Evolutionary conservation across 2,329 filamentous ascomycete genomes (phyloP), one percentile per base, ranked within the genome.

Genomic region (Alternaria atra): DNA sequence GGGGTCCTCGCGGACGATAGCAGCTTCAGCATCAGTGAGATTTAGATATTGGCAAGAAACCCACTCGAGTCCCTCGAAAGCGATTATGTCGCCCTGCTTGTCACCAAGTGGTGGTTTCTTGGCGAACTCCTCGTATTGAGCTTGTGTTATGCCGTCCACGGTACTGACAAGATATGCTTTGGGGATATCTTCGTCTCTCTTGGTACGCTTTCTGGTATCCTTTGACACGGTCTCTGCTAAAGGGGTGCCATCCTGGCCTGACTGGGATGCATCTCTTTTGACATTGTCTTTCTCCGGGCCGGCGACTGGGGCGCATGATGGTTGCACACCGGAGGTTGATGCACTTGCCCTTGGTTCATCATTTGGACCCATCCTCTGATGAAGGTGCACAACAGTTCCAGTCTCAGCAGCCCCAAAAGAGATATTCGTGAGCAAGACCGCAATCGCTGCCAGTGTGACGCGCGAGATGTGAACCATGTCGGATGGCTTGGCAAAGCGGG

Each of bases 401-500:
- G n/a, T 27, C 9, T 17, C 20, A 51, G 32, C 13, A 1, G 34
- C 9, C 10, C 13, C 15, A 17, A 35, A 7, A 35, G 47, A 37
- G 13, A 27, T 25, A 12, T 51, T 13, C 27, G 32, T 37, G 0
- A 51, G 32, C 23, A 51, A 37, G 34, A 17, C 32, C 15, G 20
- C 32, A n/a, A 51, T 39, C 15, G 32, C 47, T 25, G 23, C 47
- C 20, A 51, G 32, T 23, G 20, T 25, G 20, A 35, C 20, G 47
- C 13, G 47, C 23, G 47, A 51, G 32, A 51, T 25, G 32, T 17
- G 23, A 51, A 51, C 47, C 47, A 51, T 51, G 47, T 37, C 47
- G 32, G 23, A 39, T 39, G 48, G 20, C 48, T 52, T 52, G 47
- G 47, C 32, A 32, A 51, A 51, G 47, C 23, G 47, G 47, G 32